Evolutionary conservation across 2,329 filamentous ascomycete species (phyloP).

Genomic region (Fusarium sp.): DNA sequence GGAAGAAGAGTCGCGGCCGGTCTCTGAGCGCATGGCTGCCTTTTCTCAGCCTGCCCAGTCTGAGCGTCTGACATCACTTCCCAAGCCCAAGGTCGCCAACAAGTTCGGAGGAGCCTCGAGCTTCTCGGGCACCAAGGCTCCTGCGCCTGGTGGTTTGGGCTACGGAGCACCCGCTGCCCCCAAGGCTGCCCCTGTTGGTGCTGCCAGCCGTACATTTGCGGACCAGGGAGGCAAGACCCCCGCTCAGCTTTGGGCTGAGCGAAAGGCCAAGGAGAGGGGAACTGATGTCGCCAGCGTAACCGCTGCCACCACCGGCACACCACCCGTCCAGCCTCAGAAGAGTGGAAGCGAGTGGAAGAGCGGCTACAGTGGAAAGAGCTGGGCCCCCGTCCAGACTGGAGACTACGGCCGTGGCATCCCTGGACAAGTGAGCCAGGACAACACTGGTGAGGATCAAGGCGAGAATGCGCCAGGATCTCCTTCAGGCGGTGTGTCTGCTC

Average conservation of each 20-base stretch:
- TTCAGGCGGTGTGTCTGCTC: constrained; percentile 75
- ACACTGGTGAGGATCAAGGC: constrained; percentile 68
- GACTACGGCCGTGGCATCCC: constrained; percentile 72
- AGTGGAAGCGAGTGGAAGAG: constrained; percentile 90
- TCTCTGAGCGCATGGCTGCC: constrained; percentile 81
- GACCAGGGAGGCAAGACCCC: constrained; percentile 96
- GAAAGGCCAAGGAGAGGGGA: constrained; percentile 85
- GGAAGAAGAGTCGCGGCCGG: constrained; percentile 62
- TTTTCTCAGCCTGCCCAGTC: constrained; percentile 73
- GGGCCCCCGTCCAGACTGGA: constrained; percentile 82
- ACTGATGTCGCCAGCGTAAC: constrained; percentile 55
- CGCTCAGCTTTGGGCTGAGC: constrained; percentile 96
- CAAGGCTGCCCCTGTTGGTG: constrained; percentile 72
- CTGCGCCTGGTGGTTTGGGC: constrained; percentile 76
- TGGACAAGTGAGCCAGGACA: constrained; percentile 65
- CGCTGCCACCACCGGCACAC: constrained; percentile 51
- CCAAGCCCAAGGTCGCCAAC: constrained; percentile 95
- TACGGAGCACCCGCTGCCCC: constrained; percentile 70
- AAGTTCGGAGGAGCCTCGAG: constrained; percentile 79
- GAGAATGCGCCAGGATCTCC: constrained; percentile 66
- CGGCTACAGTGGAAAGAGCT: constrained; percentile 88
- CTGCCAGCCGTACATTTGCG: constrained; percentile 92
- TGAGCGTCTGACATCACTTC: constrained; percentile 85
- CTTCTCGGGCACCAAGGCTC: constrained; percentile 91
- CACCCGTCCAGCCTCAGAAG: constrained; percentile 73